phyloP scores from a whole-genome alignment of 2,329 filamentous ascomycete genomes.

The Aureobasidium sp. region DNA sequence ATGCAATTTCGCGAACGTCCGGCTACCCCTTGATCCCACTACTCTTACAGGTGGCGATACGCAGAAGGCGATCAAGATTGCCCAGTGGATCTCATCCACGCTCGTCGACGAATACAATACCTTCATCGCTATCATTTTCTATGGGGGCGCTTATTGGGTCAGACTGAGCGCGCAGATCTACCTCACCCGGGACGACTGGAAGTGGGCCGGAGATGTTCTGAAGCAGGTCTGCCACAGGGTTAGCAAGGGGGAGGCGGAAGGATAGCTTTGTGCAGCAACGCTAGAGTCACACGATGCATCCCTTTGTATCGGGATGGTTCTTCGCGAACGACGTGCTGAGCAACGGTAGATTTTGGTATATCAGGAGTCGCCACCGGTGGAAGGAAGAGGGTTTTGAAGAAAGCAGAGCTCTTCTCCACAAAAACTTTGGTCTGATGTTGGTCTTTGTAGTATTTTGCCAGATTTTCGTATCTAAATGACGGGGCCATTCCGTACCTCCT shows the following conservation, averaged over 20 bases:
- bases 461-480: not conserved
- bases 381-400: not conserved
- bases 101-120: constrained; percentile 56
- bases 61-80: constrained; percentile 28
- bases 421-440: not conserved
- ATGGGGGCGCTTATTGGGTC: constrained; percentile 57
- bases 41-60: constrained; percentile 24
- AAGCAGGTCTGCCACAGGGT: constrained; percentile 48
- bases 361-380: not conserved
- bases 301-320: not conserved
- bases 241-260: constrained; percentile 30
- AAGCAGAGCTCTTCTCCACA: not conserved
- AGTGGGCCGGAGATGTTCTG: constrained; percentile 54
- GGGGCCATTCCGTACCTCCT: not conserved
- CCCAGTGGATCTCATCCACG: constrained; percentile 31
- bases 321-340: not conserved
- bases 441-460: not conserved
- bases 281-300: not conserved
- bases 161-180: constrained; percentile 77
- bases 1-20: constrained; percentile 65
- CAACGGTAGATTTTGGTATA: not conserved
- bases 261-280: not conserved
- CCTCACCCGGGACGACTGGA: constrained; percentile 70
- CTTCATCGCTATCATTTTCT: constrained; percentile 56
- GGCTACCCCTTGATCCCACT: constrained; percentile 52